Evolutionary conservation across 2,329 filamentous ascomycete genomes (phyloP).

Genomic region (Paramyrothecium sp.): DNA sequence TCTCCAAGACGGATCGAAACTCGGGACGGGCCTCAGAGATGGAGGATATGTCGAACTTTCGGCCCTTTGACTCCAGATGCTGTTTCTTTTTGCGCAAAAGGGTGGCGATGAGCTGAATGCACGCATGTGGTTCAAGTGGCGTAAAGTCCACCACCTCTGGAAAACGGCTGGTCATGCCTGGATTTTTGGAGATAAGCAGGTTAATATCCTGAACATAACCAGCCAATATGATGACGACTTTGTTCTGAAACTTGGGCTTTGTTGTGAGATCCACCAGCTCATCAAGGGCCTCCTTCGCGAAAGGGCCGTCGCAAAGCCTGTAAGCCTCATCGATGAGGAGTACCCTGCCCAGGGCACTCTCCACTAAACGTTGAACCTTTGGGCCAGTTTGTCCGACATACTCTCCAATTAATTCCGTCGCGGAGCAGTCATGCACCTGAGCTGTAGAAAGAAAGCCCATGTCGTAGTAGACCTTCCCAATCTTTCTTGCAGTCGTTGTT

Average conservation of each 20-base stretch:
- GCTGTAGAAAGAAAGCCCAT: slow-evolving; percentile 63
- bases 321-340: slow-evolving; percentile 75
- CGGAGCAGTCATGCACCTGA: slow-evolving; percentile 65
- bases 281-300: slow-evolving; percentile 55
- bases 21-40: slow-evolving; percentile 13
- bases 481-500: slow-evolving; percentile 69
- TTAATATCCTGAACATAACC: slow-evolving; percentile 70
- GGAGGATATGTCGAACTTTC: slow-evolving; percentile 18
- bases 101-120: slow-evolving; percentile 28
- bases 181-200: slow-evolving; percentile 57
- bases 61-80: slow-evolving; percentile 13
- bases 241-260: slow-evolving; percentile 56
- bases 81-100: slow-evolving; percentile 35
- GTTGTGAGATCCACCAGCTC: slow-evolving; percentile 51
- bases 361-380: slow-evolving; percentile 57
- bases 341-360: slow-evolving; percentile 63
- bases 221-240: slow-evolving; percentile 66
- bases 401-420: slow-evolving; percentile 65
- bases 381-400: slow-evolving; percentile 70
- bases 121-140: slow-evolving; percentile 38
- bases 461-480: slow-evolving; percentile 75
- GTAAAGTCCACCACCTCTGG: slow-evolving; percentile 59
- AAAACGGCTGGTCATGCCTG: slow-evolving; percentile 64
- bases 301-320: slow-evolving; percentile 54
- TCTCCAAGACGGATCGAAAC: slow-evolving; percentile 12